Conservation (phyloP, 768 basidiomycete genomes). For the Hemileccinum impolitum region DNA sequence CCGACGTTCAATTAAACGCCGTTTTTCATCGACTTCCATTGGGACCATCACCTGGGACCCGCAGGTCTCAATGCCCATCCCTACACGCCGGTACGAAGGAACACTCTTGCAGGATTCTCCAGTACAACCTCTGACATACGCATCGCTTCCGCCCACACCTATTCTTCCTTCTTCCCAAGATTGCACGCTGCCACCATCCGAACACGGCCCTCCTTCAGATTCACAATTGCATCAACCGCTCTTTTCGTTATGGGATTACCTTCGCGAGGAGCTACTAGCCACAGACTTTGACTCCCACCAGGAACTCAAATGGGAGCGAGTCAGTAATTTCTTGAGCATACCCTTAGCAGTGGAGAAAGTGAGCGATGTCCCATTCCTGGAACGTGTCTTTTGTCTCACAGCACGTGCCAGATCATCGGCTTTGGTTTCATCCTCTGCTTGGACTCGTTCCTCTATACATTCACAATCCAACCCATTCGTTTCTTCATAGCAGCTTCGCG, state of each 20-base stretch:
- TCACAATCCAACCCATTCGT: slow-evolving; percentile 95
- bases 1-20: slow-evolving; percentile 31
- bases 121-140: slow-evolving; percentile 51
- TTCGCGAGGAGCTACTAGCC: slow-evolving; percentile 81
- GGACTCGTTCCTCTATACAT: slow-evolving; percentile 96
- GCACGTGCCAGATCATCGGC: slow-evolving; percentile 63
- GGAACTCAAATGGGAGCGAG: slow-evolving; percentile 92
- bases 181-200: slow-evolving; percentile 22
- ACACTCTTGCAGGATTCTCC: slow-evolving; percentile 3
- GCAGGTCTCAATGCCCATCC: slow-evolving; percentile 10
- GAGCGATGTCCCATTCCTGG: slow-evolving; percentile 7
- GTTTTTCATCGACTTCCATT: slow-evolving; percentile 30
- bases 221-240: slow-evolving; percentile 37
- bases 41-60: slow-evolving; percentile 22
- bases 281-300: slow-evolving; percentile 96
- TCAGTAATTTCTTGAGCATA: slow-evolving; percentile 92
- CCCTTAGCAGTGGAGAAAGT: slow-evolving; percentile 95
- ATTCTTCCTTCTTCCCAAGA: slow-evolving; percentile 47
- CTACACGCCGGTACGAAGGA: slow-evolving; percentile 15
- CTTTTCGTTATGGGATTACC: slow-evolving; percentile 90
- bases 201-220: slow-evolving; percentile 13
- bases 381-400: slow-evolving; percentile 4
- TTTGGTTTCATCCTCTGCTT: slow-evolving; percentile 94
- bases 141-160: slow-evolving; percentile 74
- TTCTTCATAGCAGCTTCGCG: slow-evolving; percentile 62